Evolutionary conservation across 2,329 filamentous ascomycete species (phyloP), one percentile per base, ranked within the genome.

Genomic region (Chrysoporthe austroafricana): DNA sequence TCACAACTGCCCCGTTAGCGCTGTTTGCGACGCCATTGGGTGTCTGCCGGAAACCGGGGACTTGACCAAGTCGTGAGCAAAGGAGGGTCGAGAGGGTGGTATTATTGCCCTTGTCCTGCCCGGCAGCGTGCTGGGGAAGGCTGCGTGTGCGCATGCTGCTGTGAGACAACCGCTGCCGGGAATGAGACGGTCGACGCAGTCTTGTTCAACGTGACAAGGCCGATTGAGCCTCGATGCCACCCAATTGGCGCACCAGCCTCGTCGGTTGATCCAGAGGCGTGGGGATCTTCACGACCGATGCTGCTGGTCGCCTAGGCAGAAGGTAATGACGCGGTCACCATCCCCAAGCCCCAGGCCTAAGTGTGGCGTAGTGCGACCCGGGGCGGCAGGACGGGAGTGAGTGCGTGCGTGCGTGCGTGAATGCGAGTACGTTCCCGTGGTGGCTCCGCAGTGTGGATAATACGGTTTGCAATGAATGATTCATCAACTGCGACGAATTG

Each of bases 11-110:
- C 26, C 52, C 56, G 14, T 67, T 69, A 67, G 65, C 65, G 68
- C 68, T 54, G 42, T 62, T 34, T 39, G 68, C 68, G 62, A 64
- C 64, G 60, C 43, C 50, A 69, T 69, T 69, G 68, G 68, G 46
- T 59, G 43, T 13, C 2, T 26, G 36, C 36, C 6, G 9, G 36
- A 39, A 39, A 9, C 50, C 50, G 50, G 50, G 26, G 26, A 6
- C 16, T 54, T 32, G 50, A 34, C 26, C 13, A 54, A 34, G 50
- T 34, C 26, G 48, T 26, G 26, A 13, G 32, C 32, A 26, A 32
- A 21, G 21, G 34, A 32, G 34, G 9, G 54, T 9, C 50, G 8
- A 14, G 50, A 54, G 48, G 4, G 48, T 46, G 50, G 50, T 52
- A n/a, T 4, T 3, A 34, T 46, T 46, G 44, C 44, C 44, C 18